Conservation (phyloP, 805 yeast species). For the Nakazawaea ernobii region DNA sequence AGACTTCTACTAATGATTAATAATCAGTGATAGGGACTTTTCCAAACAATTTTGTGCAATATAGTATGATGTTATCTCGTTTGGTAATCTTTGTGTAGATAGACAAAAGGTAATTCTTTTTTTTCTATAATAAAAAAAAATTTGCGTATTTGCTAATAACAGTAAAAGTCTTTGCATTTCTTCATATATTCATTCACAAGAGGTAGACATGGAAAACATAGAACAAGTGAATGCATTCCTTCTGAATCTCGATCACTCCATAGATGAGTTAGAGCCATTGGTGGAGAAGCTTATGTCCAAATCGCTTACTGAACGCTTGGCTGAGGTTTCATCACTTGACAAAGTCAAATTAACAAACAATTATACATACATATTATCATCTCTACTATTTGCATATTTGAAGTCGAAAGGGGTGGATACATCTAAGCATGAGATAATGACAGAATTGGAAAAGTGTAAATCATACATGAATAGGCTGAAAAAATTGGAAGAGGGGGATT, state of each 20-base stretch:
- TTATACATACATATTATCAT: constrained; percentile 46
- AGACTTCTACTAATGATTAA: no score
- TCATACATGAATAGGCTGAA: constrained; percentile 58
- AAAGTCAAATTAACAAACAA: constrained; percentile 27
- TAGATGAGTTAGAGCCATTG: constrained; percentile 28
- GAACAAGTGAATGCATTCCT: constrained; percentile 36
- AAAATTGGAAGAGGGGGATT: constrained; percentile 23
- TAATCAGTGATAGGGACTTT: no score
- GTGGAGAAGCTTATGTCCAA: constrained; percentile 31
- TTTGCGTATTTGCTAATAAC: neutral
- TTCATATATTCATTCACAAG: neutral
- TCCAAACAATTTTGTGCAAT: no score
- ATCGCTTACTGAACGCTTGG: constrained; percentile 33
- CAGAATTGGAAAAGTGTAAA: constrained; percentile 61
- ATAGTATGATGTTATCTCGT: no score
- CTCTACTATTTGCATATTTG: constrained; percentile 53
- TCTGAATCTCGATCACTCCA: constrained; percentile 29
- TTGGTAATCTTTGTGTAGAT: no score
- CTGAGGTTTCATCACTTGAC: constrained; percentile 19
- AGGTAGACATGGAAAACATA: constrained; percentile 36
- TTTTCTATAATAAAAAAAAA: neutral
- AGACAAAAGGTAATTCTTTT: no score
- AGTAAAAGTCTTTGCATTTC: neutral
- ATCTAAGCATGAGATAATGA: constrained; percentile 56
- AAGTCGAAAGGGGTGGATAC: constrained; percentile 55